Base-by-base conservation (phyloP, 2,329 filamentous ascomycete species). In the Ceratocystiopsis minuta region DNA sequence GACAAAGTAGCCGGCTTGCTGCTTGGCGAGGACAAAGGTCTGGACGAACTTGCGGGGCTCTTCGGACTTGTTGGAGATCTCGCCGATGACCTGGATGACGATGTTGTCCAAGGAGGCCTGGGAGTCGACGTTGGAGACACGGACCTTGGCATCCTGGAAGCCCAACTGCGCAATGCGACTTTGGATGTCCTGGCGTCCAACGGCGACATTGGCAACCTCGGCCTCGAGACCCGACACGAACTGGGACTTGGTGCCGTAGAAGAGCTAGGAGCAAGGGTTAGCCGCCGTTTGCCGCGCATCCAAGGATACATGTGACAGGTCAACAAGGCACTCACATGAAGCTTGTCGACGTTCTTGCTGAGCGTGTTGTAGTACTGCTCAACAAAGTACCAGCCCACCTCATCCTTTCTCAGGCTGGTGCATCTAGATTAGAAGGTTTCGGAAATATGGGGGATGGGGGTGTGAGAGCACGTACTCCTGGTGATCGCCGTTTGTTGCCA, bases 311-410 rank as follows among this genome's bases (percentile, higher is more conserved):
- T n/a, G 20, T 20, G 4, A 20, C 4, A 4, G 20, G 20, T 34
- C 14, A 34, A 16, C 4, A 33, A 46, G 35, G 42, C 33, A 63
- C 73, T 54, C 63, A 79, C 75, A 57, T 86, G 88, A 54, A 98
- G 81, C 64, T 90, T 92, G 58, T 94, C 86, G 17, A 90, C 87
- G 51, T 69, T 82, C 64, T 88, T 87, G 75, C 87, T 95, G 57
- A 98, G 67, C 48, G 86, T 98, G 53, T 84, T 96, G 66, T 98
- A 98, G 70, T 95, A 98, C 63, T 94, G 86, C 72, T 96, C 87
- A 45, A 98, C 90, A 53, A 98, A 98, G 67, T 88, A 96, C 90
- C 90, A 98, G 62, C 86, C 90, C 52, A 98, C 86, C 66, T 96
- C 85, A 60, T 94, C 86, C 68, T 94, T 95, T 53, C 70, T 67